These are phyloP conservation scores for Amaranthus tricolor DNA, from an alignment of 179 eudicot species.

Conservation along the genomic window DNA sequence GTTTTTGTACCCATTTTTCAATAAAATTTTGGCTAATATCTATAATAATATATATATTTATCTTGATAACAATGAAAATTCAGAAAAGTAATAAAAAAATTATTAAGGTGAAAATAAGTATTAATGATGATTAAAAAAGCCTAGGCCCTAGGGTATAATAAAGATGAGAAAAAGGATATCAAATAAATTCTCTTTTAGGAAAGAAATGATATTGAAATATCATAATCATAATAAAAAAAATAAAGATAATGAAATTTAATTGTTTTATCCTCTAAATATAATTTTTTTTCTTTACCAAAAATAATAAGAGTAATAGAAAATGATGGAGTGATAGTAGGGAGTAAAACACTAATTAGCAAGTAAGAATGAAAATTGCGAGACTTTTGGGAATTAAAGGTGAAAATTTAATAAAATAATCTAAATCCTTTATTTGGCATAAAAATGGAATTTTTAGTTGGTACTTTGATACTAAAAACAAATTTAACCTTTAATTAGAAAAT, in stretches of 20 bases:
- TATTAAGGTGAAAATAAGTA: neutral
- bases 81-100: neutral
- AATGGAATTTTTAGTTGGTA: too few relatives aligned
- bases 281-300: neutral
- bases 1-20: constrained; percentile 17
- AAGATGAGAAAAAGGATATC: too few relatives aligned
- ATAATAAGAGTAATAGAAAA: neutral
- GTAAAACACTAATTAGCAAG: neutral
- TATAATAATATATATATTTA: neutral
- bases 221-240: too few relatives aligned
- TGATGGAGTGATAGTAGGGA: neutral
- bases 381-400: too few relatives aligned
- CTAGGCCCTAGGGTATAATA: neutral
- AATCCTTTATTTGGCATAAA: too few relatives aligned
- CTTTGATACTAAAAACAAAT: too few relatives aligned
- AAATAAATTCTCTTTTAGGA: too few relatives aligned
- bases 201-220: too few relatives aligned
- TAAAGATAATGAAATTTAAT: neutral
- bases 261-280: neutral
- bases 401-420: too few relatives aligned
- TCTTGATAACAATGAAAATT: neutral
- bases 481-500: too few relatives aligned
- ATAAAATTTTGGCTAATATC: neutral
- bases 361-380: too few relatives aligned
- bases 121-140: neutral